phyloP scores from a whole-genome alignment of 805 yeast genomes.

The Yamadazyma olivae region DNA sequence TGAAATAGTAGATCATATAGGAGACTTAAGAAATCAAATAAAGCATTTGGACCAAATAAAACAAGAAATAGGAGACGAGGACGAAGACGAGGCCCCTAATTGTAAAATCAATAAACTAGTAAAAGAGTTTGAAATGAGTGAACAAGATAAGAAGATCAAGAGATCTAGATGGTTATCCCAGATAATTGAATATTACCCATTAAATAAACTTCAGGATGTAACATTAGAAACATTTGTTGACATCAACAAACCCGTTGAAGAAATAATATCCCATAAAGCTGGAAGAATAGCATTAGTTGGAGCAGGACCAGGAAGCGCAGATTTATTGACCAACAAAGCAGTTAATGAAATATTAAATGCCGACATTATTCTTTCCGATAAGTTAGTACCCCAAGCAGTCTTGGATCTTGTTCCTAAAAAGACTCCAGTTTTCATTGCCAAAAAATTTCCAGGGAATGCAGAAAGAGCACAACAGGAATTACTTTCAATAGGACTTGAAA shows the following conservation, averaged over 20 bases:
- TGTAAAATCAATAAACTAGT: constrained; percentile 59
- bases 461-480: constrained; percentile 89
- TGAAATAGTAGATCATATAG: constrained; percentile 64
- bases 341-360: constrained; percentile 75
- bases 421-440: constrained; percentile 79
- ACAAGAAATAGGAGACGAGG: constrained; percentile 46
- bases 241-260: not conserved
- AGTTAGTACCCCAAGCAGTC: constrained; percentile 86
- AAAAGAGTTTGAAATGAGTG: constrained; percentile 54
- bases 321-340: constrained; percentile 83
- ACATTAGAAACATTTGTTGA: constrained; percentile 8
- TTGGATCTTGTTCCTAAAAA: constrained; percentile 73
- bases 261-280: not conserved
- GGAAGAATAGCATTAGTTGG: constrained; percentile 85
- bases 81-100: constrained; percentile 68
- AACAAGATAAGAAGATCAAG: constrained; percentile 49
- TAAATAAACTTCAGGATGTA: constrained; percentile 52
- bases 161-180: constrained; percentile 85
- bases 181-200: constrained; percentile 86
- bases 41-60: constrained; percentile 42
- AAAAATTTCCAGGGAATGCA: constrained; percentile 96
- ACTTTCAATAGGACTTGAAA: constrained; percentile 65
- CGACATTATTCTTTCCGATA: constrained; percentile 84
- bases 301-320: constrained; percentile 88
- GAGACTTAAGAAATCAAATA: constrained; percentile 56